A percentile compares a stretch with the other conserved stretches of the same genome.
These are phyloP conservation scores for Boletus fagicola DNA, from an alignment of 768 basidiomycete species.

Conservation along the genomic window DNA sequence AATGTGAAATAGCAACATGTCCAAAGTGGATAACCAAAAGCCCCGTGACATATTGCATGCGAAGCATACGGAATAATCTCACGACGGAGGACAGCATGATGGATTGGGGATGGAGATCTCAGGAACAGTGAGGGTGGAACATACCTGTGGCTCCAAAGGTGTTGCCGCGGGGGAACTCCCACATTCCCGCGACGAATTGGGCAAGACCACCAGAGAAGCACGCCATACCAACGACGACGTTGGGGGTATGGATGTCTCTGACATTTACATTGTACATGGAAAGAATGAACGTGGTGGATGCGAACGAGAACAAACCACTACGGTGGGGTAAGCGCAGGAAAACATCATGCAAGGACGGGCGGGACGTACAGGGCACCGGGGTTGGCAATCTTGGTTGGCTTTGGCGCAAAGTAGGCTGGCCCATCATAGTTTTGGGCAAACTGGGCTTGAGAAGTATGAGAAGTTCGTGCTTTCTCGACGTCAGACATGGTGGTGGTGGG, in stretches of 20 bases:
- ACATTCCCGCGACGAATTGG: conserved; percentile 88
- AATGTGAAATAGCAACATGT: background rate
- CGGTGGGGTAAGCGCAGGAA: background rate
- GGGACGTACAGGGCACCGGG: conserved; percentile 41
- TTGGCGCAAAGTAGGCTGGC: conserved; percentile 24
- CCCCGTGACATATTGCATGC: background rate
- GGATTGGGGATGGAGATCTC: background rate
- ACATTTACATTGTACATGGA: conserved; percentile 69
- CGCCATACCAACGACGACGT: conserved; percentile 85
- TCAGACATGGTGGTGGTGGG: conserved; percentile 32
- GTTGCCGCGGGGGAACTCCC: conserved; percentile 74
- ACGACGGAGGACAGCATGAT: background rate
- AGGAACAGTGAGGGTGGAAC: conserved; percentile 16
- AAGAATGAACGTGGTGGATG: conserved; percentile 77
- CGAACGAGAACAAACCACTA: conserved; percentile 81
- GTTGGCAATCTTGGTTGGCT: conserved; percentile 49
- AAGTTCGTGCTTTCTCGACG: conserved; percentile 32
- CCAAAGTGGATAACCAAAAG: background rate
- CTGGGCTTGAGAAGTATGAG: conserved; percentile 23
- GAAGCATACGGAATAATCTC: background rate
- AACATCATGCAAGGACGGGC: background rate
- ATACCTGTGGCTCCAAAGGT: conserved; percentile 69
- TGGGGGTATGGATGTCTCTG: conserved; percentile 53
- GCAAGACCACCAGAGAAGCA: conserved; percentile 80
- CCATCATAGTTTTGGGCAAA: conserved; percentile 15